A percentile compares a stretch with the other conserved stretches of the same genome.
Conservation (phyloP, 805 yeast genomes). For the Candida ulmi region DNA sequence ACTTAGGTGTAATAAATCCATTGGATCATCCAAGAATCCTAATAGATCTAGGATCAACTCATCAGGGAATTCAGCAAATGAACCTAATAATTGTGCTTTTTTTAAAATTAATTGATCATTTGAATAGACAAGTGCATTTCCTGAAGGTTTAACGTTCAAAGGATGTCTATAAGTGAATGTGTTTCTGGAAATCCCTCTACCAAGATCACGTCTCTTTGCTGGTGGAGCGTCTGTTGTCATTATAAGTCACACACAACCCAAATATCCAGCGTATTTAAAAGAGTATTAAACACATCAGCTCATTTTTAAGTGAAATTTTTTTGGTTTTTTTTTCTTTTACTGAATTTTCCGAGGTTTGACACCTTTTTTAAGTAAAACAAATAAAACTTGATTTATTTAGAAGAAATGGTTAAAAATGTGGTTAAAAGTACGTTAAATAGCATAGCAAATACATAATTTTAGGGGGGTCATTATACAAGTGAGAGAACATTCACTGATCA, state of each 20-base stretch:
- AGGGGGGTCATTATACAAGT: too few species aligned
- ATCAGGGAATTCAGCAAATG: constrained; percentile 49
- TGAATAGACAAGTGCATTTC: constrained; percentile 48
- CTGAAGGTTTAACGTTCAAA: constrained; percentile 68
- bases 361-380: neutral
- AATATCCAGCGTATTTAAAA: too few species aligned
- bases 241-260: too few species aligned
- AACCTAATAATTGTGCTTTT: constrained; percentile 41
- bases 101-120: constrained; percentile 9
- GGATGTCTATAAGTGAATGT: constrained; percentile 51
- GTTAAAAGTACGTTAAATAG: too few species aligned
- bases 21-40: constrained; percentile 39
- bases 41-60: constrained; percentile 54
- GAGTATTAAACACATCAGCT: too few species aligned
- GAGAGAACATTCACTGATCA: too few species aligned
- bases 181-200: constrained; percentile 19
- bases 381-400: neutral
- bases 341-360: neutral
- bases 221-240: constrained; percentile 20
- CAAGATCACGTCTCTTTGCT: constrained; percentile 16
- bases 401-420: too few species aligned
- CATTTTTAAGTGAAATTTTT: neutral
- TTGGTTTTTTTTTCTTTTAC: too few species aligned
- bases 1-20: constrained; percentile 46
- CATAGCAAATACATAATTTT: too few species aligned